Percentiles rank a stretch among this genome's conserved stretches.
Evolutionary conservation across 108 stramenopile species (phyloP).

Genomic region (Fragilaria radians): DNA sequence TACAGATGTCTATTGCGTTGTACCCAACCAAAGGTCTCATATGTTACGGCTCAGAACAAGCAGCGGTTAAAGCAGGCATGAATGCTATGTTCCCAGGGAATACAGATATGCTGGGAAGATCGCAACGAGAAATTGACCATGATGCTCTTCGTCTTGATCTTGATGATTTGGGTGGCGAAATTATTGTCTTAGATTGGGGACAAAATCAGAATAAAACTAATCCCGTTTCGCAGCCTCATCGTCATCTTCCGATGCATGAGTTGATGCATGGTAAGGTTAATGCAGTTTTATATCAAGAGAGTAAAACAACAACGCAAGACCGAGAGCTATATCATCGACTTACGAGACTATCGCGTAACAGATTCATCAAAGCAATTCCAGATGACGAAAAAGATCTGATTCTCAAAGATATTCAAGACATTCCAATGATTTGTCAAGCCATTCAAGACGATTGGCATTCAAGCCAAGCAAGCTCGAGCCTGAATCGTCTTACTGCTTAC

Average conservation of each 20-base stretch:
- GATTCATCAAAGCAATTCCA: conserved; percentile 37
- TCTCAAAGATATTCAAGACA: conserved; percentile 44
- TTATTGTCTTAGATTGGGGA: conserved; percentile 53
- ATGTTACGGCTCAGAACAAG: conserved; percentile 78
- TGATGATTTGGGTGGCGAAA: conserved; percentile 66
- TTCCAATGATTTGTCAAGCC: conserved; percentile 33
- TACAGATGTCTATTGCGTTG: conserved; percentile 57
- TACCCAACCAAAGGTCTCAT: conserved; percentile 72
- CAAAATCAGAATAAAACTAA: conserved; percentile 9
- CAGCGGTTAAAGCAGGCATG: conserved; percentile 72
- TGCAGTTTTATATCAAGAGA: conserved; percentile 33
- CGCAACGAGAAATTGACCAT: conserved; percentile 29
- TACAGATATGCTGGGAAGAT: conserved; percentile 5
- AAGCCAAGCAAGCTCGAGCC: conserved; percentile 18
- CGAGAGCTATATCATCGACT: conserved; percentile 37
- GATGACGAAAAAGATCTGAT: conserved; percentile 36
- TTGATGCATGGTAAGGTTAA: conserved; percentile 44
- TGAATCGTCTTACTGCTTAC: conserved; percentile 60
- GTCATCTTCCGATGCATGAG: conserved; percentile 21
- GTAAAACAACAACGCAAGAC: conserved; percentile 24
- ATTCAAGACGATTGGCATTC: conserved; percentile 61
- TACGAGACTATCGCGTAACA: conserved; percentile 38
- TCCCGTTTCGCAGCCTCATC: conserved; percentile 39
- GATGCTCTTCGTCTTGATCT: conserved; percentile 56
- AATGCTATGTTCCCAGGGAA: conserved; percentile 19